Percentiles rank a stretch among this genome's conserved stretches.
Evolutionary conservation across 306 rosid species (phyloP).

Genomic region (Styphnolobium japonicum): DNA sequence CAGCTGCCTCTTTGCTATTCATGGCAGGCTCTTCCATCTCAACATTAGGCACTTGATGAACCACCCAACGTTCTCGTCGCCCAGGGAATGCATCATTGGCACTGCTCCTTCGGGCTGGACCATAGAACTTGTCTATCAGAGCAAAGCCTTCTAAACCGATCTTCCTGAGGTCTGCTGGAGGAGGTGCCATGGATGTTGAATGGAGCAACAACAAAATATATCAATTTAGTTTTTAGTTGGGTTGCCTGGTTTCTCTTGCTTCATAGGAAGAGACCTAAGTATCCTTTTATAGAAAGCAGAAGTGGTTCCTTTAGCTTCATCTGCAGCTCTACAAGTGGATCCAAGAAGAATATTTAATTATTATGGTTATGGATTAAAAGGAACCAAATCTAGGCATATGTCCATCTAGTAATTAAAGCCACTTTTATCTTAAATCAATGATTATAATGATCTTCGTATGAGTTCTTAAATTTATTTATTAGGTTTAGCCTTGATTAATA

Average conservation of each 20-base stretch:
- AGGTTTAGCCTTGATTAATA: neutral
- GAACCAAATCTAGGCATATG: neutral
- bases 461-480: neutral
- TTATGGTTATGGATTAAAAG: neutral
- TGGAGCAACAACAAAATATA: too few species aligned
- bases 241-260: neutral
- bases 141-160: neutral
- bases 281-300: neutral
- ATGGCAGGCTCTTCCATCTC: neutral
- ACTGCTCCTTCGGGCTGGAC: neutral
- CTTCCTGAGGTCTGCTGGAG: neutral
- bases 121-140: neutral
- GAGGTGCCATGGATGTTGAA: neutral
- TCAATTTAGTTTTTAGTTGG: neutral
- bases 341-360: neutral
- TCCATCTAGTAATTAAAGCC: neutral
- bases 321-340: neutral
- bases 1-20: neutral
- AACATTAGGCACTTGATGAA: neutral
- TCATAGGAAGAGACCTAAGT: neutral
- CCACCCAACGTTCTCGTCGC: too few species aligned
- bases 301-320: neutral
- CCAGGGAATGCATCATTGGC: neutral
- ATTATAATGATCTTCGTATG: neutral
- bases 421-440: neutral